Base-by-base conservation (phyloP, 805 yeast genomes). In the Maudiozyma pseudohumilis region DNA sequence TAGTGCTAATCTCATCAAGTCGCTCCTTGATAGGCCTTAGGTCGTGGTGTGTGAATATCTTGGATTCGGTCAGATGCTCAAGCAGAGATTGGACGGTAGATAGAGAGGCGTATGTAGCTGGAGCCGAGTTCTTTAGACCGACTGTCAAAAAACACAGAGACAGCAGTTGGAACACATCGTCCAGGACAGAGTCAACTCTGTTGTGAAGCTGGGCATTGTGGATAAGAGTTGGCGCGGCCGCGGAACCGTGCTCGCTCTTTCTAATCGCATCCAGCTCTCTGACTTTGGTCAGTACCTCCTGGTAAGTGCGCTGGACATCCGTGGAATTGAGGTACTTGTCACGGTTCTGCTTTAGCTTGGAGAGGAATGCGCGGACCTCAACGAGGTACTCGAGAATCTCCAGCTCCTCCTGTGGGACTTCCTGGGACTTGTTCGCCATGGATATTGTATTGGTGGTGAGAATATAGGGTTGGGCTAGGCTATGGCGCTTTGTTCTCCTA, bases 91-190 rank as follows among this genome's bases (percentile, higher is more conserved):
- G 80, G 16, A 92, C 94, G 0, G 97, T 86, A 29, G 87, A 70
- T 29, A 89, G 64, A 3, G 94, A 83, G 5, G 95, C 89, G 61
- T 83, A 92, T 1, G 95, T 84, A 4, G 96, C 95, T 1, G 97
- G 95, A 1, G 96, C 95, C 25, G 86, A 73, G 48, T 86, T 80
- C 33, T 82, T 81, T 49, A 86, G 66, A 3, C 99, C 99, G 41
- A 94, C 92, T 2, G 97, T 85, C 52, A 89, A 74, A 59, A 88
- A 85, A 47, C 92, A 81, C 36, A 92, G 68, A 11, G 95, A 81
- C 32, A 89, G 63, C 34, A 92, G 63, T 59, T 89, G 96, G 69
- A 89, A 86, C 17, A 83, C 84, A 51, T 88, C 96, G 58, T 88
- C 96, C 30, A 85, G 67, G 9, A 83, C 69, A 8, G 75, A 66